Percentiles rank a stretch among this genome's conserved stretches.
Evolutionary conservation across 1,284 basidiomycete genomes (phyloP).

Genomic region (Pseudozyma sp.): DNA sequence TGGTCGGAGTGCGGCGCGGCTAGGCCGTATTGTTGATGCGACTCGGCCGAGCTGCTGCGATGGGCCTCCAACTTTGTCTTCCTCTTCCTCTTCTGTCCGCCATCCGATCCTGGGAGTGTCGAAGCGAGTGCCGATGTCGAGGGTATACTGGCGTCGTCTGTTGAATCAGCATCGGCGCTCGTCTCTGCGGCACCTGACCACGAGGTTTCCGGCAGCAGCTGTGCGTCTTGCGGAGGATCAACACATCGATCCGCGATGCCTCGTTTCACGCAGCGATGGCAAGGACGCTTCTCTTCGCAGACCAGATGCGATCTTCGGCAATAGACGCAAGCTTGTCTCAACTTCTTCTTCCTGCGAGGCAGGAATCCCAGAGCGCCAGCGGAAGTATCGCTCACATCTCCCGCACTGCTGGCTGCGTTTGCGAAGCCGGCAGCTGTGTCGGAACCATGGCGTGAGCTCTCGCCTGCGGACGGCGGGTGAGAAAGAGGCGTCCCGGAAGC

Average conservation of each 20-base stretch:
- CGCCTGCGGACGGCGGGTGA: conserved; percentile 1
- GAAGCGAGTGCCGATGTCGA: neutral
- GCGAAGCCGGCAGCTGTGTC: neutral
- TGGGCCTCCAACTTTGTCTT: conserved; percentile 13
- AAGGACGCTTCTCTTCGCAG: conserved; percentile 48
- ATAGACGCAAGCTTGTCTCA: conserved; percentile 47
- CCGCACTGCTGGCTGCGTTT: conserved; percentile 1
- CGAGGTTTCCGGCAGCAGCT: conserved; percentile 7
- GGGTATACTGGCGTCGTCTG: conserved; percentile 11
- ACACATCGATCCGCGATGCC: conserved; percentile 47
- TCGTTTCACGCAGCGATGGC: conserved; percentile 46
- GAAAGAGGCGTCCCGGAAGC: neutral
- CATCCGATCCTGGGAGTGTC: neutral
- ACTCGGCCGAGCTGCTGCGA: neutral
- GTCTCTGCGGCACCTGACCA: conserved; percentile 2
- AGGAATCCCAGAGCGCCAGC: conserved; percentile 11
- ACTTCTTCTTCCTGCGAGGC: conserved; percentile 42
- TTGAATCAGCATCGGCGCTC: conserved; percentile 5
- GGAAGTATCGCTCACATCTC: conserved; percentile 6
- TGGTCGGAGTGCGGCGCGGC: neutral
- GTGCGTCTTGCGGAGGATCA: conserved; percentile 29
- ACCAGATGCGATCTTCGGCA: conserved; percentile 46
- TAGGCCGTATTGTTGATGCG: neutral
- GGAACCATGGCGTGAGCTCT: conserved; percentile 7
- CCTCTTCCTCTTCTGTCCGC: conserved; percentile 17